phyloP scores from a whole-genome alignment of 371 early-diverging fungal genomes.

The Dinochytrium kinnereticum region DNA sequence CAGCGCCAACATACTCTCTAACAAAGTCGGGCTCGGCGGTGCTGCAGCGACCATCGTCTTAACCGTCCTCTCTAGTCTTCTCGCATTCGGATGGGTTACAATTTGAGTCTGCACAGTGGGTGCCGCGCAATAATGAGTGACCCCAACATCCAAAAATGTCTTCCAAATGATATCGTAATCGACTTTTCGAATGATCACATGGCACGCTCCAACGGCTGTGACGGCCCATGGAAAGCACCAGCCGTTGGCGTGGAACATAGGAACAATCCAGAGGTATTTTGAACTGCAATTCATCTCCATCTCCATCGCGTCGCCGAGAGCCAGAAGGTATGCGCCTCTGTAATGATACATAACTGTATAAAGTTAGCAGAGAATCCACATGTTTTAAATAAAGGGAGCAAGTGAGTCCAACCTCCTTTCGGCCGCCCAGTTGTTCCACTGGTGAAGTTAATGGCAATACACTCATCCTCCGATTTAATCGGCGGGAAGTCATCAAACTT shows the following conservation, averaged over 20 bases:
- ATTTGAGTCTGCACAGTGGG: constrained; percentile 73
- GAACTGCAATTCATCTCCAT: constrained; percentile 53
- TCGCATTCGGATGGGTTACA: constrained; percentile 60
- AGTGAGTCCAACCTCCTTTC: constrained; percentile 52
- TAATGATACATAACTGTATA: constrained; percentile 35
- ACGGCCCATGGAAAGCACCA: constrained; percentile 74
- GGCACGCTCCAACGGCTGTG: constrained; percentile 62
- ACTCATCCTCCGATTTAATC: constrained; percentile 57
- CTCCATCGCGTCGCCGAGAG: constrained; percentile 60
- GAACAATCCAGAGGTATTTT: constrained; percentile 66
- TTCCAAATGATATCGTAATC: constrained; percentile 70
- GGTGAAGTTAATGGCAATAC: constrained; percentile 64
- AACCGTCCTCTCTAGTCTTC: constrained; percentile 49
- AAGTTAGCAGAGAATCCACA: not conserved
- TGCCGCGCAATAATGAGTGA: constrained; percentile 70
- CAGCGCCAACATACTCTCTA: constrained; percentile 56
- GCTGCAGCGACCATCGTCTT: constrained; percentile 65
- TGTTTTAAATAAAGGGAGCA: not conserved
- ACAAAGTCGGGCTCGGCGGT: constrained; percentile 62
- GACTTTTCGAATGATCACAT: constrained; percentile 64
- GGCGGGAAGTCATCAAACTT: constrained; percentile 61
- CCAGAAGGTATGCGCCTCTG: constrained; percentile 61
- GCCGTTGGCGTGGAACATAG: constrained; percentile 74
- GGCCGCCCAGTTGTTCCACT: constrained; percentile 68
- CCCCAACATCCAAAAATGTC: constrained; percentile 48